phyloP scores from a whole-genome alignment of 257 asterid genomes.

The Knoxia roxburghii region DNA sequence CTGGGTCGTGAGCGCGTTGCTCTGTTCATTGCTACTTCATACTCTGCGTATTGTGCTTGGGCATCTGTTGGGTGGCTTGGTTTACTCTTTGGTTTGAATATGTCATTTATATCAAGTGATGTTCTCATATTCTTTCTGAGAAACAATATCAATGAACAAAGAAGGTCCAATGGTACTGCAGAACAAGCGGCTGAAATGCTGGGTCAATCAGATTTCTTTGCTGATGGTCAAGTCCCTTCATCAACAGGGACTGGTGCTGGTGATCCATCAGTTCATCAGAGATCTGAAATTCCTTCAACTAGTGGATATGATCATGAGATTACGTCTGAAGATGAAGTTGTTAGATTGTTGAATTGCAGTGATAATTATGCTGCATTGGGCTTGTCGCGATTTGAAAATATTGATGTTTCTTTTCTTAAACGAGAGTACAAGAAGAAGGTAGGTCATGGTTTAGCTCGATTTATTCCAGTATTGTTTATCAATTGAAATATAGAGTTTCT shows the following conservation, averaged over 20 bases:
- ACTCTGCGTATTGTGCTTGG: conserved; percentile 80
- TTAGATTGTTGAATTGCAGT: conserved; percentile 61
- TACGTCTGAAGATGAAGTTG: conserved; percentile 82
- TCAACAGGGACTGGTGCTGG: conserved; percentile 30
- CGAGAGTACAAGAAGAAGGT: conserved; percentile 91
- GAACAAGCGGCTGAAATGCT: conserved; percentile 58
- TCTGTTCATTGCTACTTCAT: conserved; percentile 52
- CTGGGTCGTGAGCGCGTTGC: conserved; percentile 62
- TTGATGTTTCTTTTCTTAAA: conserved; percentile 67
- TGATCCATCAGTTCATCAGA: conserved; percentile 41
- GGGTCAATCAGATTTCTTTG: conserved; percentile 42
- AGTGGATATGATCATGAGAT: conserved; percentile 69
- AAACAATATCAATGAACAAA: conserved; percentile 52
- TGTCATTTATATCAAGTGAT: conserved; percentile 86
- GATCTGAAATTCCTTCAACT: conserved; percentile 74
- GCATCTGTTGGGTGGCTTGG: conserved; percentile 81
- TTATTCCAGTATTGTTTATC: background rate
- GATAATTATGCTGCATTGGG: conserved; percentile 92
- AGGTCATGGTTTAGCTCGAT: conserved; percentile 7
- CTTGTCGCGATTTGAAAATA: conserved; percentile 57
- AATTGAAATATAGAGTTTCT: background rate
- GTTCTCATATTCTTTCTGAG: conserved; percentile 59
- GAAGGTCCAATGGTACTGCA: conserved; percentile 40
- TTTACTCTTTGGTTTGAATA: conserved; percentile 58
- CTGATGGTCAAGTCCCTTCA: conserved; percentile 46